These are phyloP conservation scores for Apostasia shenzhenica DNA, from an alignment of 106 monocot species.

Conservation along the genomic window DNA sequence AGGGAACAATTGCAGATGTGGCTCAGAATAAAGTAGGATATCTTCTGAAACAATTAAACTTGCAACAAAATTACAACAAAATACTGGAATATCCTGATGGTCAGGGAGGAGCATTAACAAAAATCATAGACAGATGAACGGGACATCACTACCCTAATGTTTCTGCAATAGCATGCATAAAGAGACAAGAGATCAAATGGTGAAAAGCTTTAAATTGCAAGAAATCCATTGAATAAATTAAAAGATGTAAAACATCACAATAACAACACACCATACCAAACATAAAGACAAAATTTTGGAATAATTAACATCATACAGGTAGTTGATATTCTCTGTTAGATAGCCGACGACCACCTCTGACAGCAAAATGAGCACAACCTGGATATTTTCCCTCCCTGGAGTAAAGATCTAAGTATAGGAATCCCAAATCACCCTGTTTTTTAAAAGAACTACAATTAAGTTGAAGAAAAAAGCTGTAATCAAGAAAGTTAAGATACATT, in stretches of 20 bases:
- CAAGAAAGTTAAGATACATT: background rate
- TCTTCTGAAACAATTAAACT: too few relatives aligned
- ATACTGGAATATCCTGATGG: too few relatives aligned
- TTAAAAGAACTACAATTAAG: background rate
- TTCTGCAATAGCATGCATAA: too few relatives aligned
- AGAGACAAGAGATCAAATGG: too few relatives aligned
- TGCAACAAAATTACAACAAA: too few relatives aligned
- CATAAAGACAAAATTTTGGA: background rate
- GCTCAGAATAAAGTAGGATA: too few relatives aligned
- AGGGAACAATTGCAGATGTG: too few relatives aligned
- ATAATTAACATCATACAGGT: constrained; percentile 48
- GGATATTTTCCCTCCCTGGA: constrained; percentile 77
- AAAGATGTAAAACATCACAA: too few relatives aligned
- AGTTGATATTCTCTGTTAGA: constrained; percentile 74
- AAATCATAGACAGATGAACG: too few relatives aligned
- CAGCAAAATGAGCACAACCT: constrained; percentile 94
- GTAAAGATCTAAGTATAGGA: constrained; percentile 88
- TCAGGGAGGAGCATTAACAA: too few relatives aligned
- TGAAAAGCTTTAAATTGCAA: background rate
- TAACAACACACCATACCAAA: background rate
- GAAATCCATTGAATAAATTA: background rate
- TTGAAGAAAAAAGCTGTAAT: background rate
- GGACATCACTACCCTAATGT: too few relatives aligned
- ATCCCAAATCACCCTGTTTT: constrained; percentile 77
- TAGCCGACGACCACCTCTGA: constrained; percentile 70